These are phyloP conservation scores for Ustulina deusta DNA, from an alignment of 2,329 filamentous ascomycete genomes.

Conservation along the genomic window DNA sequence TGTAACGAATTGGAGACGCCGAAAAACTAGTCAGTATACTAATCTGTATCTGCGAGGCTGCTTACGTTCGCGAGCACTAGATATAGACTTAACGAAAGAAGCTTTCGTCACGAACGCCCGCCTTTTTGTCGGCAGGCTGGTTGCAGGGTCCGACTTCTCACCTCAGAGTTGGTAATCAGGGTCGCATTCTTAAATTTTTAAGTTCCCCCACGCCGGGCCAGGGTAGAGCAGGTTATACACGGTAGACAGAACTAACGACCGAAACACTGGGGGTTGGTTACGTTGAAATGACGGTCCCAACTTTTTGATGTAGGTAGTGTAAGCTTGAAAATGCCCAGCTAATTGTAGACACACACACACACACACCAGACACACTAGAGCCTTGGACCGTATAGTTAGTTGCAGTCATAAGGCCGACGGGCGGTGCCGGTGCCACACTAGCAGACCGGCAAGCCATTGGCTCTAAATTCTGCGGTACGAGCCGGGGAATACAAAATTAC, in stretches of 20 bases:
- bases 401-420: constrained; percentile 3
- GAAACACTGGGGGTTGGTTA: constrained; percentile 16
- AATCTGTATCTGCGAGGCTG: constrained; percentile 29
- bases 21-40: constrained; percentile 36
- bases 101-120: constrained; percentile 20
- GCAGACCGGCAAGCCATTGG: constrained; percentile 36
- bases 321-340: constrained; percentile 20
- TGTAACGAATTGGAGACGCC: constrained; percentile 41
- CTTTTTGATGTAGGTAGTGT: neutral
- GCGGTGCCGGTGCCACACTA: constrained; percentile 40
- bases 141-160: constrained; percentile 31
- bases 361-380: constrained; percentile 12
- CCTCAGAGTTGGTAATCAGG: constrained; percentile 38
- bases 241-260: constrained; percentile 19
- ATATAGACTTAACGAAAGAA: constrained; percentile 24
- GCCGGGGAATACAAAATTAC: constrained; percentile 37
- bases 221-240: constrained; percentile 17
- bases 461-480: constrained; percentile 34
- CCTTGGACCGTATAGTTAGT: constrained; percentile 16
- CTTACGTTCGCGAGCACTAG: constrained; percentile 34
- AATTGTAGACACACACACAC: constrained; percentile 19
- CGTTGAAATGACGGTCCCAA: constrained; percentile 16
- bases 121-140: constrained; percentile 28
- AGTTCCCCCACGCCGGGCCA: constrained; percentile 21
- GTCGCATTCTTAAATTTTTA: constrained; percentile 21